Conservation (phyloP, 371 early-diverging fungal species). For the Mucor indicus region DNA sequence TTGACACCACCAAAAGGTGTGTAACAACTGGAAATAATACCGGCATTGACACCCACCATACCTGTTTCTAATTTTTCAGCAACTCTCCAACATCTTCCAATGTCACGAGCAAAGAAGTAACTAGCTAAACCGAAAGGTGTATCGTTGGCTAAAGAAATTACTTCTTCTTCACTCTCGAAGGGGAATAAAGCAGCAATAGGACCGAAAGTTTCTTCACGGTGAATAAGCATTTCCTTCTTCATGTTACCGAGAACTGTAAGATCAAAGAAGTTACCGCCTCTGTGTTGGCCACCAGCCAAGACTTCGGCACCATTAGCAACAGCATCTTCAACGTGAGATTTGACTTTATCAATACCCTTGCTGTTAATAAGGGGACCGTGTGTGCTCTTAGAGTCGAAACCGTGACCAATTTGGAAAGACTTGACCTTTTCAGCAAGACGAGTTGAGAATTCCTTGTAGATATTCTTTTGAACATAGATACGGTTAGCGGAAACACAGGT, state of each 20-base stretch:
- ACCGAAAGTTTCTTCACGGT: conserved; percentile 78
- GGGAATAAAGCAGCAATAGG: conserved; percentile 72
- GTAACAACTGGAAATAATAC: conserved; percentile 59
- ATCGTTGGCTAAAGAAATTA: conserved; percentile 70
- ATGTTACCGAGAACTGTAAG: conserved; percentile 71
- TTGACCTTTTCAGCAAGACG: conserved; percentile 51
- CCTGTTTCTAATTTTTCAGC: conserved; percentile 81
- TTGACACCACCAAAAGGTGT: conserved; percentile 85
- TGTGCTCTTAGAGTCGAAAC: conserved; percentile 58
- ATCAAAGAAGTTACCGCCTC: conserved; percentile 64
- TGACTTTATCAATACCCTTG: conserved; percentile 68
- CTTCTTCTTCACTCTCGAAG: conserved; percentile 71
- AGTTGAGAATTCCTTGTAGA: conserved; percentile 70
- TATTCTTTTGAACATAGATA: conserved; percentile 75
- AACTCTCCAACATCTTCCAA: conserved; percentile 76
- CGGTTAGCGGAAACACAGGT: conserved; percentile 88
- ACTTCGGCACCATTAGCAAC: conserved; percentile 65
- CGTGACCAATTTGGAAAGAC: conserved; percentile 73
- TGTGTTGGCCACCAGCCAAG: conserved; percentile 54
- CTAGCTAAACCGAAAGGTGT: conserved; percentile 77
- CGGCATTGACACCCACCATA: conserved; percentile 91
- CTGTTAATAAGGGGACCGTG: conserved; percentile 82
- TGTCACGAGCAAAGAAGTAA: conserved; percentile 79
- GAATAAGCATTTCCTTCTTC: conserved; percentile 57
- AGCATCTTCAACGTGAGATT: conserved; percentile 70